These are phyloP conservation scores for Eucalyptus pauciflora DNA, from an alignment of 345 rosid species.

Conservation along the genomic window DNA sequence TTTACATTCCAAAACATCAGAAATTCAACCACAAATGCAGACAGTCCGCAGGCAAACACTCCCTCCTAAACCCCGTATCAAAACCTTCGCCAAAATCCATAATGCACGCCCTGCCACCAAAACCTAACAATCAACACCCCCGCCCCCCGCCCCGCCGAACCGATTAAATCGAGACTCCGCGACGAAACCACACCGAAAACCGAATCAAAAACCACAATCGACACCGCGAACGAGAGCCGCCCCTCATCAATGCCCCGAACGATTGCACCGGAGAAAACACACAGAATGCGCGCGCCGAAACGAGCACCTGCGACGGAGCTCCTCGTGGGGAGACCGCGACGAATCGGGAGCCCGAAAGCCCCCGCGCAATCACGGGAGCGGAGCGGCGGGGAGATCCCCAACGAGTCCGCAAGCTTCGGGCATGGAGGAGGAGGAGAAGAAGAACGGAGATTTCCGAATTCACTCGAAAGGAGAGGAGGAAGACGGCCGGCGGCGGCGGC, in stretches of 20 bases:
- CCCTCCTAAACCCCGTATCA: constrained; percentile 7
- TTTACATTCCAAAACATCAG: neutral
- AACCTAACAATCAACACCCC: neutral
- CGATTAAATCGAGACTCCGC: neutral
- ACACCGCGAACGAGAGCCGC: neutral
- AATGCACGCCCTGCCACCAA: constrained; percentile 12
- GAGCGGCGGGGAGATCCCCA: constrained; percentile 1
- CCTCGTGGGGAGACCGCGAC: neutral
- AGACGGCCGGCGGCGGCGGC: neutral
- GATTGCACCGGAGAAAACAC: neutral
- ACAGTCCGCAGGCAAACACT: constrained; percentile 6
- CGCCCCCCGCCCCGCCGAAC: neutral
- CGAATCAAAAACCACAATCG: neutral
- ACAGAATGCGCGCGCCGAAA: neutral
- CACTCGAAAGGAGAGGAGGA: neutral
- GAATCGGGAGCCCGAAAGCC: neutral
- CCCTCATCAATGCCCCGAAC: neutral
- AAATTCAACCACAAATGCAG: constrained; percentile 10
- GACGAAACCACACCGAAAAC: neutral
- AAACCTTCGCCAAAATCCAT: constrained; percentile 9
- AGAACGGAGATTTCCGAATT: neutral
- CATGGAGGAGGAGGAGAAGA: neutral
- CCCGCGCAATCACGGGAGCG: neutral
- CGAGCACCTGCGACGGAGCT: neutral
- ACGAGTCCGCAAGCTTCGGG: neutral